These are phyloP conservation scores for Tetracladium maxilliforme DNA, from an alignment of 2,329 filamentous ascomycete genomes.

Conservation along the genomic window DNA sequence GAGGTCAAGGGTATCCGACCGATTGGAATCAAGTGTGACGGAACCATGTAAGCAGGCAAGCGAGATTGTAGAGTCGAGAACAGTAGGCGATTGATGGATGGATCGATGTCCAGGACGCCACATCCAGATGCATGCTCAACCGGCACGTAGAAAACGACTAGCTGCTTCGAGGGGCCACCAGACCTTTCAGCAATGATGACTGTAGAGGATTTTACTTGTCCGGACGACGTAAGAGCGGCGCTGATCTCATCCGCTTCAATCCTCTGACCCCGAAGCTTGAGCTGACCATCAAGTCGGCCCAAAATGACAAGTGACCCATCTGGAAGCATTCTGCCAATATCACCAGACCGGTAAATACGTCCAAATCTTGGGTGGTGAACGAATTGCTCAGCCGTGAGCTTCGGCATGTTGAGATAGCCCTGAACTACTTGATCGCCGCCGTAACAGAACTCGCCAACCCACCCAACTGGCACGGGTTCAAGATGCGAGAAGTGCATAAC, in stretches of 20 bases:
- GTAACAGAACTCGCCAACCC: conserved; percentile 73
- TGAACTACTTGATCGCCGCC: conserved; percentile 68
- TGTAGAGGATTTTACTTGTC: conserved; percentile 41
- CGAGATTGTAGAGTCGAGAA: conserved; percentile 36
- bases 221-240: conserved; percentile 36
- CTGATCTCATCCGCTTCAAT: conserved; percentile 71
- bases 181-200: conserved; percentile 39
- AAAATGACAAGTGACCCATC: conserved; percentile 63
- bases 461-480: conserved; percentile 49
- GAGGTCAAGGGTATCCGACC: conserved; percentile 53
- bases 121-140: conserved; percentile 13
- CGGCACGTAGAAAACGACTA: conserved; percentile 59
- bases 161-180: conserved; percentile 26
- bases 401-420: conserved; percentile 56
- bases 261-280: conserved; percentile 69
- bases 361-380: conserved; percentile 54
- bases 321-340: conserved; percentile 63
- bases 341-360: conserved; percentile 67
- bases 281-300: conserved; percentile 63
- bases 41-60: conserved; percentile 68
- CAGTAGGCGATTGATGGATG: conserved; percentile 24
- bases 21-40: conserved; percentile 58
- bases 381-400: conserved; percentile 51
- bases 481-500: conserved; percentile 21
- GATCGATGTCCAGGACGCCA: conserved; percentile 19